Base-by-base conservation (phyloP, 176 grass and related monocot genomes). In the Paspalum notatum region DNA sequence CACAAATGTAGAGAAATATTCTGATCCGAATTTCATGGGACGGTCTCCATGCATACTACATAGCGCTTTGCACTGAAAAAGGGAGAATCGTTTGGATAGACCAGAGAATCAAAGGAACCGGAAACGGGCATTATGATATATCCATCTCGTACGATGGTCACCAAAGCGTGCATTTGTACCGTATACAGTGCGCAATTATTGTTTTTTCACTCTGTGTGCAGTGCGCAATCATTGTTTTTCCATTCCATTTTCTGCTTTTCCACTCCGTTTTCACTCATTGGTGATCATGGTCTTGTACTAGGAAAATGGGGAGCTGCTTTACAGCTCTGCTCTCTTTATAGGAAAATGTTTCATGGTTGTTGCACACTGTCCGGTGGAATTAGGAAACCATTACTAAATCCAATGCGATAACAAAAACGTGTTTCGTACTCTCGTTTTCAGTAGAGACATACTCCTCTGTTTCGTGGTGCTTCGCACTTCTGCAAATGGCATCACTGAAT, bases 301-400 rank as follows among this genome's bases (percentile, higher is more conserved):
- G 13, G 20, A 10, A 5, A 16, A 50, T 48, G 6, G 22, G 1
- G 38, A 38, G n/a, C 4, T 27, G 75, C 18, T 42, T 25, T 55
- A 40, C 63, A 10, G 32, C 40, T 17, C 60, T 79, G 21, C 62
- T 44, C 54, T 42, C 17, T 0, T 43, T 12, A 15, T 24, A 38
- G 15, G 62, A 38, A 71, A 10, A 66, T 83, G 55, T 4, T 45
- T 66, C 45, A 8, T 39, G 22, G 2, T 47, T 8, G 42, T 25
- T 80, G 43, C 56, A 13, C 22, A 14, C 61, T 86, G 50, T 74
- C 69, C 1, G 5, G 4, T 5, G 6, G 7, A 32, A 61, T 40
- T 57, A 68, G 56, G 51, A 64, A 68, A 68, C 65, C 51, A 48
- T 21, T 67, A 41, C 79, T 18, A 25, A 82, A 72, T 44, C n/a